Base-by-base conservation (phyloP, 2,329 filamentous ascomycete species). In the Whalleya microplaca region DNA sequence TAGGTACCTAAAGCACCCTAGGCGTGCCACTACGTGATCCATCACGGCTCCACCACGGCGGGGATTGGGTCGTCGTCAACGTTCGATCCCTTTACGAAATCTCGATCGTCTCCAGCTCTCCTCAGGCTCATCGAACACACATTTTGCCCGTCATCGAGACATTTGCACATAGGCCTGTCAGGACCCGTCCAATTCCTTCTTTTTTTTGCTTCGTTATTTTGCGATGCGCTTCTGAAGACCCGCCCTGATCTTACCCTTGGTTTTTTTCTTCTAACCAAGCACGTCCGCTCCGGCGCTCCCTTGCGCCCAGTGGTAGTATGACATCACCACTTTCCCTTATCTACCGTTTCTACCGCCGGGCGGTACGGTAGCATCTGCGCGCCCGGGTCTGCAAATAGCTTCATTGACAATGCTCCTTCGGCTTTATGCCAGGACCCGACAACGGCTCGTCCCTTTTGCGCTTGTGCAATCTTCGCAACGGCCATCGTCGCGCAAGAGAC, bases 291-390 rank as follows among this genome's bases (percentile, higher is more conserved):
- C 58, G 45, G 56, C 58, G 56, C 53, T 53, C 59, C 53, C 56
- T 48, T 16, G 3, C 52, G 49, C 48, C 52, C 51, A 52, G 43
- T 44, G 44, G 41, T 18, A 21, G 21, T 18, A 54, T 63, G 58
- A 68, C 61, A 64, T 68, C 66, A 67, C 56, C 16, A 49, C 27
- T 21, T 21, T 9, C 29, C 37, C 37, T 29, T 48, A 21, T 48
- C 29, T 40, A 48, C 29, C 46, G n/a, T 37, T 21, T 48, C 21
- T 46, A 18, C 9, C 18, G 23, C 23, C 29, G 21, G 21, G 21
- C 14, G 21, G 44, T 46, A 8, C 14, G 21, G 44, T 46, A 8
- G 18, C 23, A n/a, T 16, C 23, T 23, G 21, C 20, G 7, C 10
- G 23, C 16, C 44, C 10, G 20, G 10, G 21, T 10, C 21, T 37